phyloP scores from a whole-genome alignment of 352 stramenopile genomes.

The Phytophthora citricola region DNA sequence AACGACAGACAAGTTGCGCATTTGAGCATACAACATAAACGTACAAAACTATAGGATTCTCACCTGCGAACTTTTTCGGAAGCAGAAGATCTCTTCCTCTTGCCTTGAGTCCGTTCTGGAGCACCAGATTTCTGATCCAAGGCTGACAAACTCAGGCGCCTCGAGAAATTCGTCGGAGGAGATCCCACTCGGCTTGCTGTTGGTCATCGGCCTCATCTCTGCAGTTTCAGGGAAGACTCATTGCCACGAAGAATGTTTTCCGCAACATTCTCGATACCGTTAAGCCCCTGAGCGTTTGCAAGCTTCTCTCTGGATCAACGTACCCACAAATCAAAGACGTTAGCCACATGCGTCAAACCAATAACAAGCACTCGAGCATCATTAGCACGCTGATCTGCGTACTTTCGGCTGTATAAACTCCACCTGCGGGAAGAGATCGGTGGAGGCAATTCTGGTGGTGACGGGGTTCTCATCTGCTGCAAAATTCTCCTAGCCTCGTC shows the following conservation, averaged over 20 bases:
- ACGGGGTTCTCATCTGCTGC: constrained; percentile 46
- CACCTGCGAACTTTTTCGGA: constrained; percentile 59
- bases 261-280: constrained; percentile 78
- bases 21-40: background rate
- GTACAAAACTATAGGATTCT: background rate
- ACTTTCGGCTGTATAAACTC: constrained; percentile 78
- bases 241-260: constrained; percentile 76
- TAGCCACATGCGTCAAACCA: constrained; percentile 2
- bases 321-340: constrained; percentile 13
- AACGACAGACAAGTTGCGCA: background rate
- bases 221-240: constrained; percentile 40
- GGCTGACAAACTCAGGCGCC: constrained; percentile 39
- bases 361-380: constrained; percentile 23
- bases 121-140: constrained; percentile 22
- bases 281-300: constrained; percentile 44
- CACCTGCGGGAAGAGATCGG: constrained; percentile 55
- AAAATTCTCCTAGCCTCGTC: constrained; percentile 54
- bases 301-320: constrained; percentile 39
- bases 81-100: constrained; percentile 34
- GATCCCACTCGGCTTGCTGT: constrained; percentile 41
- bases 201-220: constrained; percentile 38
- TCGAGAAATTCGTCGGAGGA: constrained; percentile 44
- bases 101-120: constrained; percentile 18
- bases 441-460: constrained; percentile 51
- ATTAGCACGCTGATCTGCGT: constrained; percentile 23